Base-by-base conservation (phyloP, 2,329 filamentous ascomycete genomes). In the Aspergillus floridensis region DNA sequence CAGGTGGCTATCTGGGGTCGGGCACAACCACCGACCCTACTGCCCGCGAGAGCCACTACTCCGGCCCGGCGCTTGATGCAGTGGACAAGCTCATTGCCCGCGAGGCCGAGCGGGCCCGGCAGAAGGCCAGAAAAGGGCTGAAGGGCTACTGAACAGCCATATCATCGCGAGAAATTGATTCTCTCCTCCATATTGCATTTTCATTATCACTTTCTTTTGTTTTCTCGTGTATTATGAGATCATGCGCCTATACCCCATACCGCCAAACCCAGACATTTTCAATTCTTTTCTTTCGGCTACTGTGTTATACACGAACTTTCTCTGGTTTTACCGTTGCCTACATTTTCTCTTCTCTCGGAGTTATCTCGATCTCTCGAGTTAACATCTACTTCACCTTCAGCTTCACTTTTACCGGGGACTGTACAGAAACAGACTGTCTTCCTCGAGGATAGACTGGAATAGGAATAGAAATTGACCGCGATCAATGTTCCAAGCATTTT, bases 1-100 rank as follows among this genome's bases (percentile, higher is more conserved):
- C 72, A 6, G 73, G 76, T 47, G 76, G 74, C 53, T 80, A 80
- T 58, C 69, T 80, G 11, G 69, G 70, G 5, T 71, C 72, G 7
- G 76, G 76, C 22, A 63, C 70, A 26, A 61, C 65, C 1, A 65
- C 63, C 5, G 63, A 64, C 10, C 63, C 63, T 8, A 57, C 60
- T 12, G 58, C 67, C 22, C 63, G 69, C 41, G 70, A 70, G 21
- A 32, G 54, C 35, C 58, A 61, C 47, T 65, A 67, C 49, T 55
- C 66, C 3, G 68, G 66, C 8, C 66, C 74, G 11, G 61, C 71
- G 10, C 64, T 70, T 22, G 73, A 77, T 22, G 24, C 74, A 31
- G 59, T 77, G 22, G 72, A 75, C 22, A 68, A 70, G 44, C 60
- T 76, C 19, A 70, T 75, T 41, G 67, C 69, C 24, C 72, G 69